Conservation (phyloP, 441 rosid species). For the Erysimum pusillum region DNA sequence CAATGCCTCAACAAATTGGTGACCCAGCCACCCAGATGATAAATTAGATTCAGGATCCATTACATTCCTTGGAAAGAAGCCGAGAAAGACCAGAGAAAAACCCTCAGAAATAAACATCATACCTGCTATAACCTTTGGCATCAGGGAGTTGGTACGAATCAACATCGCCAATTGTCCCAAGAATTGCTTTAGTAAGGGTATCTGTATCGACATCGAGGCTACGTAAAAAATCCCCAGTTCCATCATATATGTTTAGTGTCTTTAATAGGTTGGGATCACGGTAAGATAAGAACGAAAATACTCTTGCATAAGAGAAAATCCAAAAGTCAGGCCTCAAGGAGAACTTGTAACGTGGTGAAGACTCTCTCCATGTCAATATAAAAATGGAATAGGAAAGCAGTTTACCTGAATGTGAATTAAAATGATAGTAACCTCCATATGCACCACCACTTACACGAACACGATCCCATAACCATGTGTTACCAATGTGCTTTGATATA, state of each 20-base stretch:
- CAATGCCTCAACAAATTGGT: conserved; percentile 80
- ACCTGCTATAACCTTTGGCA: conserved; percentile 98
- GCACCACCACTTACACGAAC: conserved; percentile 98
- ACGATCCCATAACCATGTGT: conserved; percentile 97
- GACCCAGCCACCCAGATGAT: conserved; percentile 23
- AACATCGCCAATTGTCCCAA: conserved; percentile 93
- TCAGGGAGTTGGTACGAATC: conserved; percentile 97
- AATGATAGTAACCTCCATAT: conserved; percentile 92
- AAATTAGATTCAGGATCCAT: conserved; percentile 14
- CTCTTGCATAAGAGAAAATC: conserved; percentile 58
- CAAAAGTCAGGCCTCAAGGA: conserved; percentile 30
- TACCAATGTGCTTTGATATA: conserved; percentile 85
- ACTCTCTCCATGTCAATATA: not conserved
- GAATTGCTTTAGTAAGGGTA: conserved; percentile 86
- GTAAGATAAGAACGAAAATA: conserved; percentile 88
- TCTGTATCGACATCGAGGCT: conserved; percentile 81
- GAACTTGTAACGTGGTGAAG: not conserved
- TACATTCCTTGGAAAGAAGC: not conserved
- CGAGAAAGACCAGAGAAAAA: not conserved
- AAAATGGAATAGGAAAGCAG: not conserved
- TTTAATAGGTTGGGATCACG: conserved; percentile 93
- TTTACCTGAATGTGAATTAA: conserved; percentile 91
- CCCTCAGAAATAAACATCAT: conserved; percentile 25
- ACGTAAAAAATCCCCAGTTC: conserved; percentile 83
- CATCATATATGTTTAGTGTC: conserved; percentile 85